Conservation (phyloP, 2,329 filamentous ascomycete genomes). For the Fusarium falciforme region DNA sequence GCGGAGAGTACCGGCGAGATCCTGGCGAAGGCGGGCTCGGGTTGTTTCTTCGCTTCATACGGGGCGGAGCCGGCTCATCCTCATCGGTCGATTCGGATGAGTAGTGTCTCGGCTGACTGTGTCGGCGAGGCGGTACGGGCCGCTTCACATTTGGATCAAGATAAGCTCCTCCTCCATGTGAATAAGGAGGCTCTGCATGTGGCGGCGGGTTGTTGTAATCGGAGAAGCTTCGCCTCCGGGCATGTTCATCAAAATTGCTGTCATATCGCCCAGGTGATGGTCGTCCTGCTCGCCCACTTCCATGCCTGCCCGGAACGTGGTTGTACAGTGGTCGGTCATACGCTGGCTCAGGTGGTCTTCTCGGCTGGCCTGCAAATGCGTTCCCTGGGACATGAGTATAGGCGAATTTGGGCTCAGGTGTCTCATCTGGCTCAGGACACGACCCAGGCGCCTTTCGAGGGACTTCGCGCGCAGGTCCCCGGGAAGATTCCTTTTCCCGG, state of each 20-base stretch:
- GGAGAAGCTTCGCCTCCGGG: conserved; percentile 62
- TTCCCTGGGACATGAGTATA: conserved; percentile 50
- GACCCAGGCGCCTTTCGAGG: conserved; percentile 38
- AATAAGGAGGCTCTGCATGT: conserved; percentile 44
- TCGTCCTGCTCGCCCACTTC: conserved; percentile 47
- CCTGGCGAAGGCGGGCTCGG: conserved; percentile 42
- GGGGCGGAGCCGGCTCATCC: conserved; percentile 50
- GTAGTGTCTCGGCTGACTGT: conserved; percentile 61
- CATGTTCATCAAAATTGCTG: conserved; percentile 55
- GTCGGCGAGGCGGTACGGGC: conserved; percentile 53
- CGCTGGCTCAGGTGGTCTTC: conserved; percentile 47
- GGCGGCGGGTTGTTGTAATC: conserved; percentile 58
- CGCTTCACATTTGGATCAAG: conserved; percentile 50
- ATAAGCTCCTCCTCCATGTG: conserved; percentile 45
- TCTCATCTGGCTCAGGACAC: conserved; percentile 45
- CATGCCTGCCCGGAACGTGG: conserved; percentile 54
- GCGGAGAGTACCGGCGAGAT: conserved; percentile 50
- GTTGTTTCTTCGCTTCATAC: conserved; percentile 42
- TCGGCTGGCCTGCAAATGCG: conserved; percentile 45
- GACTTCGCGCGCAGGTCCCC: conserved; percentile 8
- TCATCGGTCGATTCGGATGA: conserved; percentile 55
- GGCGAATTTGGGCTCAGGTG: conserved; percentile 50
- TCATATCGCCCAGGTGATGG: conserved; percentile 51
- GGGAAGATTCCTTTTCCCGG: conserved; percentile 48
- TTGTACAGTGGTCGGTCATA: conserved; percentile 54